A percentile compares a stretch with the other conserved stretches of the same genome.
Conservation (phyloP, 169 alveolate species). For the Plasmodium knowlesi region DNA sequence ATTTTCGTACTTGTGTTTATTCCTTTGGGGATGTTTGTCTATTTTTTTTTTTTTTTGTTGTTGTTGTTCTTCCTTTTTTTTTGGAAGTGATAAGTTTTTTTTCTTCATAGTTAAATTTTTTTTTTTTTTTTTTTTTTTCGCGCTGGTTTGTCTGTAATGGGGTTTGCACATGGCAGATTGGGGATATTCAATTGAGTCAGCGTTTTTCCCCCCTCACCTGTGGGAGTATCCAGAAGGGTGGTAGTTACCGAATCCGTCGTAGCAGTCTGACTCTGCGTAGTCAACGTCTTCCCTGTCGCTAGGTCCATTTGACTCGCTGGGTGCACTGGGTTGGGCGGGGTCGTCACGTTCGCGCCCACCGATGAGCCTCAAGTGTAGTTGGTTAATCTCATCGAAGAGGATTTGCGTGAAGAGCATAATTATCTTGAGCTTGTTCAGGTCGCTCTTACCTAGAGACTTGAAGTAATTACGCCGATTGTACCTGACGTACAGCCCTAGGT, state of each 20-base stretch:
- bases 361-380: constrained; percentile 30
- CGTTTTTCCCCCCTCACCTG: background rate
- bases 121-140: background rate
- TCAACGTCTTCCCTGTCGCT: background rate
- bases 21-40: background rate
- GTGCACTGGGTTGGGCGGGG: background rate
- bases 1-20: background rate
- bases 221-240: background rate
- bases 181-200: background rate
- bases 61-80: background rate
- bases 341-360: background rate
- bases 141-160: background rate
- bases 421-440: constrained; percentile 45
- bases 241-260: background rate
- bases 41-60: too few species aligned
- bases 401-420: constrained; percentile 56
- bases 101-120: background rate
- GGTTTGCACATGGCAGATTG: background rate
- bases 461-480: constrained; percentile 52
- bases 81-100: background rate
- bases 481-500: constrained; percentile 10
- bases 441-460: constrained; percentile 58
- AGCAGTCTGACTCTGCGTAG: background rate
- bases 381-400: constrained; percentile 61
- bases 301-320: background rate